phyloP scores from a whole-genome alignment of 2,329 filamentous ascomycete species.

The Aureobasidium sp. region DNA sequence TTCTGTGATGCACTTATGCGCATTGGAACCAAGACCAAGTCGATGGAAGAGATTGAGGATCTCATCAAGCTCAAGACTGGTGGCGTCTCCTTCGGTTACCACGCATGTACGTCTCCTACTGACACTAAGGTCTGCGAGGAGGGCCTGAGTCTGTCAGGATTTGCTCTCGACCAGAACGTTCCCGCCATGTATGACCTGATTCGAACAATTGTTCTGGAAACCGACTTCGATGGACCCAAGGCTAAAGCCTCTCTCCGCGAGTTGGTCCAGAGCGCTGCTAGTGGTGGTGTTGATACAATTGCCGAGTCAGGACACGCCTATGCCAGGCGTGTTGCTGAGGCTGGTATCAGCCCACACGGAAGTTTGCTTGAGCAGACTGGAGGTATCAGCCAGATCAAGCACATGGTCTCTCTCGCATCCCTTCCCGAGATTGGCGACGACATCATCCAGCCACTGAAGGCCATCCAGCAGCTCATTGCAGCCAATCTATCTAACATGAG shows the following conservation, averaged over 20 bases:
- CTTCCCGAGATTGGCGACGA: conserved; percentile 55
- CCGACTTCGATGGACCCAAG: conserved; percentile 77
- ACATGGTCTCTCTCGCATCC: conserved; percentile 70
- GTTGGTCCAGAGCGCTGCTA: conserved; percentile 75
- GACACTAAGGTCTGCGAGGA: conserved; percentile 65
- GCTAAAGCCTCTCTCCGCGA: conserved; percentile 77
- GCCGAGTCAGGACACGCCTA: conserved; percentile 84
- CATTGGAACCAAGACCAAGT: conserved; percentile 76
- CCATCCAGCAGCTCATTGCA: conserved; percentile 73
- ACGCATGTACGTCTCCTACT: conserved; percentile 68
- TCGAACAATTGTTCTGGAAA: conserved; percentile 71
- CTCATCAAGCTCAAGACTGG: conserved; percentile 94
- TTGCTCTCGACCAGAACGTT: conserved; percentile 82
- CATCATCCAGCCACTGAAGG: conserved; percentile 60
- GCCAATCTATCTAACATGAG: conserved; percentile 58
- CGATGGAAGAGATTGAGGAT: conserved; percentile 93
- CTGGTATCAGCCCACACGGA: conserved; percentile 63
- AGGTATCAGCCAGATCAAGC: conserved; percentile 82
- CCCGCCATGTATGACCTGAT: conserved; percentile 85
- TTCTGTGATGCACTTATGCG: conserved; percentile 93
- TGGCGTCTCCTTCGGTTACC: conserved; percentile 76
- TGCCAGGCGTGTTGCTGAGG: conserved; percentile 75
- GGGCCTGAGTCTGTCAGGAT: conserved; percentile 76
- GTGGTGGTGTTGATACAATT: conserved; percentile 84
- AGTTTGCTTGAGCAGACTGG: conserved; percentile 75